Evolutionary conservation across 2,329 filamentous ascomycete genomes (phyloP).

Genomic region (Calonectria crousiana): DNA sequence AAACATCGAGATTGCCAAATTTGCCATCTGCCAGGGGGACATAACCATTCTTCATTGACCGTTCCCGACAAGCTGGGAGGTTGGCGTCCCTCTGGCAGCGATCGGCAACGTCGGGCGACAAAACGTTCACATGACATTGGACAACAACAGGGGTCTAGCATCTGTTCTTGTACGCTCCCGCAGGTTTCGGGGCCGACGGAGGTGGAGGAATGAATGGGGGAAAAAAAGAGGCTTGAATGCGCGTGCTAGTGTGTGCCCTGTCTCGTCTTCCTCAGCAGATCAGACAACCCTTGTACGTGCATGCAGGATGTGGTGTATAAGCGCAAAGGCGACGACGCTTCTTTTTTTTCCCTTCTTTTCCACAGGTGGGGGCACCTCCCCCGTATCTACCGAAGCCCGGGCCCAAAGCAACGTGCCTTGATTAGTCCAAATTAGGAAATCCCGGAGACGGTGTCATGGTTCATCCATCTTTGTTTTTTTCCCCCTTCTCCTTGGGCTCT

Average conservation of each 20-base stretch:
- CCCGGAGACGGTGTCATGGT: slow-evolving; percentile 23
- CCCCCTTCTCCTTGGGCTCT: neutral
- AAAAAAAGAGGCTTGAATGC: neutral
- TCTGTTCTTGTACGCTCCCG: neutral
- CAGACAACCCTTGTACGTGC: slow-evolving; percentile 11
- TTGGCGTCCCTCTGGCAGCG: slow-evolving; percentile 17
- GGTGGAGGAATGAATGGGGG: neutral
- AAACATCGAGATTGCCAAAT: neutral
- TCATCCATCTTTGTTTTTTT: slow-evolving; percentile 2
- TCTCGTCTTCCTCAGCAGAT: slow-evolving; percentile 2
- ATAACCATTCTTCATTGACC: neutral
- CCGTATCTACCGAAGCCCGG: slow-evolving; percentile 8
- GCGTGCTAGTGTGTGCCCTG: neutral
- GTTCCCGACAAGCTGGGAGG: slow-evolving; percentile 24
- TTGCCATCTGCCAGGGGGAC: neutral
- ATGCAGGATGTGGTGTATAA: neutral
- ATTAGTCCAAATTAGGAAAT: slow-evolving; percentile 34
- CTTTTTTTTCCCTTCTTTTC: slow-evolving; percentile 3
- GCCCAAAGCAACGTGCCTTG: slow-evolving; percentile 1
- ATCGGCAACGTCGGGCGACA: slow-evolving; percentile 21
- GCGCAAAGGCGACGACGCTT: slow-evolving; percentile 4
- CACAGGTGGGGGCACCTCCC: neutral
- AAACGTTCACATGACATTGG: slow-evolving; percentile 7
- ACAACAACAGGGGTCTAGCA: neutral
- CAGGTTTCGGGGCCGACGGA: slow-evolving; percentile 21